phyloP scores from a whole-genome alignment of 2,329 filamentous ascomycete species.

The Aspergillus sp. region DNA sequence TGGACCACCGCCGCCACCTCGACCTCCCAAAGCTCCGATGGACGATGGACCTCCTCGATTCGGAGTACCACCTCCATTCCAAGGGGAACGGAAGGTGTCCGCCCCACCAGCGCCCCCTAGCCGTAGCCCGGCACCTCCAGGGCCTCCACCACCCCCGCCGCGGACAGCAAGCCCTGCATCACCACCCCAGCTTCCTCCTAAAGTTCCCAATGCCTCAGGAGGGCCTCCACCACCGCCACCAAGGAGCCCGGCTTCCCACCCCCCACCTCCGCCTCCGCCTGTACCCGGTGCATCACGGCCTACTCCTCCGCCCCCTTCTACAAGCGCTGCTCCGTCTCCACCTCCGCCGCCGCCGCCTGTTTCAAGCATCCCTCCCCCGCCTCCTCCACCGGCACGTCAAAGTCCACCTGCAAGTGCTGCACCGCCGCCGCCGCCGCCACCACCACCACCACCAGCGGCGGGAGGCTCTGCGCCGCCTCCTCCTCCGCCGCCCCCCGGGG shows the following conservation, averaged over 20 bases:
- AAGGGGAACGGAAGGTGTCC: conserved; percentile 61
- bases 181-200: conserved; percentile 52
- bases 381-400: conserved; percentile 38
- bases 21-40: conserved; percentile 69
- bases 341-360: conserved; percentile 46
- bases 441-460: conserved; percentile 40
- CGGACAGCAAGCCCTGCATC: conserved; percentile 45
- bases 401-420: conserved; percentile 25
- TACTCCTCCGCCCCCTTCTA: conserved; percentile 29
- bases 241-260: conserved; percentile 31
- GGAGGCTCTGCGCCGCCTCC: conserved; percentile 32
- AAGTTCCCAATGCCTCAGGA: conserved; percentile 40
- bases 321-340: conserved; percentile 49
- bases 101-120: conserved; percentile 73
- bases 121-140: conserved; percentile 56
- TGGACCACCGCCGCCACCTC: conserved; percentile 66
- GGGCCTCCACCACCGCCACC: conserved; percentile 61
- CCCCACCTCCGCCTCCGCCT: conserved; percentile 45
- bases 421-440: conserved; percentile 35
- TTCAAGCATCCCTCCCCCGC: conserved; percentile 46
- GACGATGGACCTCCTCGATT: conserved; percentile 67
- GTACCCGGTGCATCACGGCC: conserved; percentile 35
- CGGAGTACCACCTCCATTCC: conserved; percentile 77
- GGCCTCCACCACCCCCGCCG: conserved; percentile 68
- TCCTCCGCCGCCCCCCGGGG: conserved; percentile 32